Base-by-base conservation (phyloP, 169 alveolate species). In the Cryptosporidium sp. region DNA sequence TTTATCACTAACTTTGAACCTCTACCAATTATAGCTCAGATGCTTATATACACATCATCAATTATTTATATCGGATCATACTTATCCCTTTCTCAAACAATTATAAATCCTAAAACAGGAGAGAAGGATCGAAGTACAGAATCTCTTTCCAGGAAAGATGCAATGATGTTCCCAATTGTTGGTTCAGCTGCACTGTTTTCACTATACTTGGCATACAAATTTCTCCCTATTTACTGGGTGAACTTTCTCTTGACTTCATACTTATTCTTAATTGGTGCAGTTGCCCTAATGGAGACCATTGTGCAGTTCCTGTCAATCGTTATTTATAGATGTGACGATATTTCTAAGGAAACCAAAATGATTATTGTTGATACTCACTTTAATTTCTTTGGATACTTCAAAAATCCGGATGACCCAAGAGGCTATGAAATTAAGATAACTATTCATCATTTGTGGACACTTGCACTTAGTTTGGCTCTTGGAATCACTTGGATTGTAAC, bases 151-250 rank as follows among this genome's bases (percentile, higher is more conserved):
- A 84, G 93, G 41, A 94, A 93, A 52, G 99, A 97, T 80, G 97
- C 98, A 26, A 74, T 91, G 84, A 84, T 93, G 69, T 97, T 95
- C 94, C 99, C 99, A 12, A 65, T 96, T 23, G 85, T 95, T 71
- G 98, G 97, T 48, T 93, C 97, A 31, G 86, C 86, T 35, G 96
- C 96, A 21, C 93, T 97, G 55, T 85, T 93, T 74, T 94, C 96
- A 33, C 86, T 97, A 68, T 92, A 92, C 84, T 67, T 92, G 16
- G 93, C 93, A 29, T 92, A 92, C 85, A 86, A 84, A 86, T 89
- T 87, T 67, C 75, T 92, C 23, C 86, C 92, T 31, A 55, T 84
- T n/a, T 84, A 65, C 59, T 93, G 86, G 93, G 94, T 74, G 92
- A 94, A 94, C 65, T 71, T 91, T 89, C 94, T 69, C 61, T 92